Evolutionary conservation across 2,329 filamentous ascomycete species (phyloP).

Genomic region (Ophiocordyceps camponoti-floridani): DNA sequence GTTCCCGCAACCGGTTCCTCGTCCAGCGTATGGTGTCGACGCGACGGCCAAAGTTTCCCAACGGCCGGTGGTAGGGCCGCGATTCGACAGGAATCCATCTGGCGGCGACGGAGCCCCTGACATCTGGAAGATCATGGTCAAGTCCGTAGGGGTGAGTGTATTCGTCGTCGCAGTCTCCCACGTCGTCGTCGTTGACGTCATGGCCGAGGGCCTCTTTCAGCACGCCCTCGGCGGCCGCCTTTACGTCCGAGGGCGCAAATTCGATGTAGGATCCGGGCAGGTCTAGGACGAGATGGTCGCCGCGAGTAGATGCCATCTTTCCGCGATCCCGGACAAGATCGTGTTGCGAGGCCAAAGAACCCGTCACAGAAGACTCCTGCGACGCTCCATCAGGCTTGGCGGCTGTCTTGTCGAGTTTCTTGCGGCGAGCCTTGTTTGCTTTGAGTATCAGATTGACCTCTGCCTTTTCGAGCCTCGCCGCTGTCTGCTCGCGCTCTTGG

Average conservation of each 20-base stretch:
- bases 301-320: not conserved
- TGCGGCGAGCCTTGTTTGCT: constrained; percentile 55
- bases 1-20: constrained; percentile 30
- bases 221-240: not conserved
- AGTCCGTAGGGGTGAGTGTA: constrained; percentile 20
- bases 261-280: constrained; percentile 2
- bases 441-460: constrained; percentile 72
- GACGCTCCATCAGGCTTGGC: constrained; percentile 1
- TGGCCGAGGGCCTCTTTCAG: not conserved
- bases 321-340: constrained; percentile 2
- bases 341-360: constrained; percentile 1
- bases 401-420: constrained; percentile 16
- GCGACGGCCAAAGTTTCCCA: constrained; percentile 63
- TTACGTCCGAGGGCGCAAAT: not conserved
- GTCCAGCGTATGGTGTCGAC: constrained; percentile 92
- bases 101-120: constrained; percentile 39
- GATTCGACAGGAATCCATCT: constrained; percentile 59
- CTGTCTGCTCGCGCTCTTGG: constrained; percentile 61
- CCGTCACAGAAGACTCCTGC: not conserved
- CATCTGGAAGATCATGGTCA: constrained; percentile 16
- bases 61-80: constrained; percentile 51
- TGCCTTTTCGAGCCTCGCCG: constrained; percentile 67
- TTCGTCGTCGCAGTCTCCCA: constrained; percentile 10
- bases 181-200: not conserved
- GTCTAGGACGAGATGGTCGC: constrained; percentile 1